Conservation (phyloP, 2,329 filamentous ascomycete genomes). For the Ramularia endophylla region DNA sequence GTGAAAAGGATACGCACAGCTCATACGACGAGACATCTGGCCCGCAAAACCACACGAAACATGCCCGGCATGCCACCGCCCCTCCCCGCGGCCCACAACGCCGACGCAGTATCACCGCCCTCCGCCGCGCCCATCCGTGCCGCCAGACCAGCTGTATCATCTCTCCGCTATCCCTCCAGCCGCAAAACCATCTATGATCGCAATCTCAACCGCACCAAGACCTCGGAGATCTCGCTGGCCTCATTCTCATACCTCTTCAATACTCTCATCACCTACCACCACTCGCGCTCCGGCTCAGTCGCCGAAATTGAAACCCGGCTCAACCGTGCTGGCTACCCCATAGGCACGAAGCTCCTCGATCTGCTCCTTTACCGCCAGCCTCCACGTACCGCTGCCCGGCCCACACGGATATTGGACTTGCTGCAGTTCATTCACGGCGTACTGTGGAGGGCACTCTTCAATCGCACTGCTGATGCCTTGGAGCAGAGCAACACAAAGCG, state of each 20-base stretch:
- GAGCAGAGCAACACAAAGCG: conserved; percentile 82
- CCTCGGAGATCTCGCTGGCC: conserved; percentile 81
- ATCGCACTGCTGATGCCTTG: conserved; percentile 81
- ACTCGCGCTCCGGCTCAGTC: conserved; percentile 82
- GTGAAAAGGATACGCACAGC: not conserved
- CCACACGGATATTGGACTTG: conserved; percentile 81
- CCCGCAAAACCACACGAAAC: no score
- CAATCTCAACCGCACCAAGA: conserved; percentile 83
- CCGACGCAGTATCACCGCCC: conserved; percentile 8
- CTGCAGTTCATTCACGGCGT: conserved; percentile 93
- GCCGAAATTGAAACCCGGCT: conserved; percentile 68
- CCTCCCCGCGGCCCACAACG: not conserved
- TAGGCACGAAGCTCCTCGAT: conserved; percentile 91
- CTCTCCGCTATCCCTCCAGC: conserved; percentile 81
- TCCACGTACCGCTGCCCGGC: conserved; percentile 60
- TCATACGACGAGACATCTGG: no score
- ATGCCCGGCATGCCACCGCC: not conserved
- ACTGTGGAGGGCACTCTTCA: conserved; percentile 89
- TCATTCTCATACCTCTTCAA: conserved; percentile 95
- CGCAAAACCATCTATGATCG: conserved; percentile 98
- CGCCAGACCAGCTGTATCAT: conserved; percentile 35
- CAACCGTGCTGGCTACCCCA: conserved; percentile 64
- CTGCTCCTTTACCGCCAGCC: conserved; percentile 83
- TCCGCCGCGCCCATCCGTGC: conserved; percentile 24
- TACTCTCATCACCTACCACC: conserved; percentile 95